Base-by-base conservation (phyloP, 352 stramenopile genomes). In the Globisporangium spinosum region DNA sequence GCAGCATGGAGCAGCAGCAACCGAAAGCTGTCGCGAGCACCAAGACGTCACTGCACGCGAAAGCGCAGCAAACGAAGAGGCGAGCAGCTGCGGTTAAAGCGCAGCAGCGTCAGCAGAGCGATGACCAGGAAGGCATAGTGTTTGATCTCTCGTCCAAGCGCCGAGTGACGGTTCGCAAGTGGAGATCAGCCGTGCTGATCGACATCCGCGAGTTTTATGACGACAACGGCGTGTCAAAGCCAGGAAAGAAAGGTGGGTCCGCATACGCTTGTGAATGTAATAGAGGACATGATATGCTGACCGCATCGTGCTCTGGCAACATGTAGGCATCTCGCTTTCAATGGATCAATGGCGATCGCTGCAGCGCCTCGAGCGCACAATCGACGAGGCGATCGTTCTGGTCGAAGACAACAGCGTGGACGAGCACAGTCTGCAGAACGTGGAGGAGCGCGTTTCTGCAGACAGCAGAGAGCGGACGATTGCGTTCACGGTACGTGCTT, bases 161-260 rank as follows among this genome's bases (percentile, higher is more conserved):
- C 15, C 75, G 77, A 20, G 70, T 91, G 61, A 84, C 81, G 1
- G 79, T 88, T 62, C 81, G 81, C 35, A 79, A 78, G 61, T 91
- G 81, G 79, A 86, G 81, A 49, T 58, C 32, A 10, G 68, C 77
- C 51, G 74, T 77, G 35, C 70, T 90, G 20, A 74, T 93, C 22
- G 83, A 94, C 56, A 84, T 94, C 60, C 82, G 85, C 20, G 87
- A 94, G 72, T 93, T 82, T 65, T 94, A 93, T 67, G 77, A 91
- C 38, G 77, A 82, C 54, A 77, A 91, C 2, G 83, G 80, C 20
- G 65, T 73, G 43, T 25, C 60, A 20, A 91, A 91, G 72, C 85
- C 83, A 22, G 82, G 83, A 49, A 92, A 91, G 66, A 94, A 93
- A 83, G 85, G 87, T 86, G 58, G 27, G 6, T 17, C 1, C 40